Base-by-base conservation (phyloP, 305 asterid species). In the Euphrasia arctica region DNA sequence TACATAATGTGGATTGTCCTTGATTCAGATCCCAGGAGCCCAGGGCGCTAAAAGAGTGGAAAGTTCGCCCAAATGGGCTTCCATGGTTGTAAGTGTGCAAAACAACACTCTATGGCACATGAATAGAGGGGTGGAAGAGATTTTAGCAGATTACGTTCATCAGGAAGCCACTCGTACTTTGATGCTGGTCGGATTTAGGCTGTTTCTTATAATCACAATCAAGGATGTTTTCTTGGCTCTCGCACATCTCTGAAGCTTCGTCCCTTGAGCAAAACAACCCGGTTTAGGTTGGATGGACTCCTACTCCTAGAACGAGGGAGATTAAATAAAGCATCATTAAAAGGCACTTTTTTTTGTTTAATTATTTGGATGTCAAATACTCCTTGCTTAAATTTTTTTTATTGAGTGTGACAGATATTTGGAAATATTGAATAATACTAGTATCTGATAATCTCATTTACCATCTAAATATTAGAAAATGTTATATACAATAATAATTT, bases 1-100 rank as follows among this genome's bases (percentile, higher is more conserved):
- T 50, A 50, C 3, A 0, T 27, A 50, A 50, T 14, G 18, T 50
- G 55, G 15, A 50, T 50, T 0, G 27, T 15, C 55, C 28, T 50
- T 50, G 55, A 50, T 50, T 39, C 55, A 50, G 55, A 14, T 50
- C 28, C 55, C 55, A 50, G 55, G 55, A 50, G 55, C 55, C 55
- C 18, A 50, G 18, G 25, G 2, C 28, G 18, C 28, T 50, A 50
- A 14, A 15, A 50, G 55, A 50, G 55, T n/a, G 28, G 52, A 47
- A 47, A 10, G 7, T 7, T 47, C 52, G 22, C 7, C 15, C 6
- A 50, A 50, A 15, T 50, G 55, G 55, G 55, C 55, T 50, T 5
- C 55, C 28, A 50, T 50, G 55, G 28, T 50, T 5, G 55, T 18
- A 50, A 14, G 55, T 13, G 55, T 5, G 18, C 55, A 13, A 50